Evolutionary conservation across 1,284 basidiomycete genomes (phyloP).

Genomic region (Meripilus lineatus): DNA sequence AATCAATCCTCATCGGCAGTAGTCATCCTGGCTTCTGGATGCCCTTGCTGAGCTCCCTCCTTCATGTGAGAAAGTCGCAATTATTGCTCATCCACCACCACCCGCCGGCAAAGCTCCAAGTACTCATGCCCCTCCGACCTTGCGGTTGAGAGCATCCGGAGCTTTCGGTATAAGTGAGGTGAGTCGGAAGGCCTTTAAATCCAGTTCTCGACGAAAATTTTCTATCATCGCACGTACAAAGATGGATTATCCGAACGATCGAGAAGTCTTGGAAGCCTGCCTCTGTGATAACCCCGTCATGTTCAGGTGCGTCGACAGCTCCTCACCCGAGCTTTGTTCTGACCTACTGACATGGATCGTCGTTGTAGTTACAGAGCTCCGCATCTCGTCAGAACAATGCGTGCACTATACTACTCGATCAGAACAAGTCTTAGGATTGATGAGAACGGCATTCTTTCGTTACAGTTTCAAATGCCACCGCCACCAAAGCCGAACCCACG

Average conservation of each 20-base stretch:
- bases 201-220: neutral
- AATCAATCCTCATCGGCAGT: neutral
- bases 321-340: neutral
- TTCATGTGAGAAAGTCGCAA: constrained; percentile 76
- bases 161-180: constrained; percentile 84
- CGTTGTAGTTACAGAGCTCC: constrained; percentile 68
- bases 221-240: constrained; percentile 24
- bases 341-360: neutral
- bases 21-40: constrained; percentile 90
- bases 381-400: constrained; percentile 64
- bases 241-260: constrained; percentile 93
- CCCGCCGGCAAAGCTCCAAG: constrained; percentile 21
- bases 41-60: constrained; percentile 88
- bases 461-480: constrained; percentile 87
- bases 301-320: constrained; percentile 55
- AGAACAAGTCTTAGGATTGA: constrained; percentile 88
- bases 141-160: constrained; percentile 75
- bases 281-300: constrained; percentile 67
- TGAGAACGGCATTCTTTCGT: constrained; percentile 69
- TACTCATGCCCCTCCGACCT: constrained; percentile 45
- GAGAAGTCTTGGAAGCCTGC: constrained; percentile 84
- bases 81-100: constrained; percentile 69
- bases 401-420: constrained; percentile 73
- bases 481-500: constrained; percentile 42
- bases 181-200: constrained; percentile 14